Conservation (phyloP, 345 rosid genomes). For the Erysimum cheiranthoides region DNA sequence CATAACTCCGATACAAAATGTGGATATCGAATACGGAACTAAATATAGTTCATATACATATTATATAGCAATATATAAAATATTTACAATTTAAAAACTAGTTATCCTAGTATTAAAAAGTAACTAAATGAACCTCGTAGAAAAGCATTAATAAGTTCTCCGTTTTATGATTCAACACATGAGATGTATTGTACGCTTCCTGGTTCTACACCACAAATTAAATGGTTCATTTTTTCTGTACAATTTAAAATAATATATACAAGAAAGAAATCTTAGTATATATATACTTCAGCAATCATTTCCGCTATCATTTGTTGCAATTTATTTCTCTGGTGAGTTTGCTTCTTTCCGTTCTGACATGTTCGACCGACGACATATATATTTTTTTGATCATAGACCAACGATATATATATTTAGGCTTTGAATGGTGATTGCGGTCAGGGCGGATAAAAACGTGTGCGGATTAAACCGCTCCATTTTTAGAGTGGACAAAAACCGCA, state of each 20-base stretch:
- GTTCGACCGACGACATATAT: conserved; percentile 21
- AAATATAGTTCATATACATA: no score
- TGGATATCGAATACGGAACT: no score
- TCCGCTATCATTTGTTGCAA: conserved; percentile 31
- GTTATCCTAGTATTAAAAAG: no score
- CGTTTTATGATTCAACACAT: background rate
- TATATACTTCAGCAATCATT: conserved; percentile 37
- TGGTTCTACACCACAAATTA: background rate
- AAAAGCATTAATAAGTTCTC: background rate
- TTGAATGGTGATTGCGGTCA: no score
- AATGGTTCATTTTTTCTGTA: background rate
- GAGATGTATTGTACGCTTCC: background rate
- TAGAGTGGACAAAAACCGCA: no score
- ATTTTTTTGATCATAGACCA: no score
- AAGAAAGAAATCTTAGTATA: conserved; percentile 20
- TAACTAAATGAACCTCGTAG: background rate
- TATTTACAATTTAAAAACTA: no score
- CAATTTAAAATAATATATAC: background rate
- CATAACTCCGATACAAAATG: no score
- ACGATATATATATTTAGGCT: background rate
- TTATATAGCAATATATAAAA: no score
- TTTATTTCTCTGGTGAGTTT: conserved; percentile 16
- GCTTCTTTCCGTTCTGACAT: conserved; percentile 35
- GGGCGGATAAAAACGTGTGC: no score
- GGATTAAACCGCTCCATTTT: no score